These are phyloP conservation scores for Graphilbum fragrans DNA, from an alignment of 2,329 filamentous ascomycete species.

Conservation along the genomic window DNA sequence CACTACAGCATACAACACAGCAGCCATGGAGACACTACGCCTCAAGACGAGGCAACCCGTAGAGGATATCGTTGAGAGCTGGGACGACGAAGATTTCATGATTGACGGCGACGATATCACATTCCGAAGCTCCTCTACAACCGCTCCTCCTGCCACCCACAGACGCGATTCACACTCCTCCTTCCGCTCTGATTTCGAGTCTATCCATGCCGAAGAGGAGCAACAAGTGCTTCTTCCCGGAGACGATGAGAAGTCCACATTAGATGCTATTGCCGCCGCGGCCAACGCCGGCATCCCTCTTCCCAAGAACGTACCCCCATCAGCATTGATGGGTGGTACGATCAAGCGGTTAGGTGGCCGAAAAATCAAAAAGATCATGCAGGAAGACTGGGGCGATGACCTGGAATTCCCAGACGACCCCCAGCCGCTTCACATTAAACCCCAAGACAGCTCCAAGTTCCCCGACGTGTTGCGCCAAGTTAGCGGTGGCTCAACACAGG, in stretches of 20 bases:
- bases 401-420: constrained; percentile 53
- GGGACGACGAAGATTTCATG: constrained; percentile 67
- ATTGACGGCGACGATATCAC: constrained; percentile 56
- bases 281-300: constrained; percentile 85
- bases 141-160: constrained; percentile 31
- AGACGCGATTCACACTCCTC: constrained; percentile 72
- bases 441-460: constrained; percentile 46
- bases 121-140: constrained; percentile 37
- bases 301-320: constrained; percentile 73
- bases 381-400: constrained; percentile 75
- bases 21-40: constrained; percentile 39
- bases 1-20: neutral
- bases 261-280: constrained; percentile 78
- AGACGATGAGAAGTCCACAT: constrained; percentile 72
- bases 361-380: constrained; percentile 59
- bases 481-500: constrained; percentile 40
- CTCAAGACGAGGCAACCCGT: constrained; percentile 41
- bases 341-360: constrained; percentile 79
- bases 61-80: constrained; percentile 57
- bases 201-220: constrained; percentile 68
- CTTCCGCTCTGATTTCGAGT: constrained; percentile 71
- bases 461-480: constrained; percentile 59
- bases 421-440: constrained; percentile 53
- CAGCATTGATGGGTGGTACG: constrained; percentile 80
- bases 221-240: constrained; percentile 76